These are phyloP conservation scores for Pezicula rhizophila DNA, from an alignment of 2,329 filamentous ascomycete genomes.

Conservation along the genomic window DNA sequence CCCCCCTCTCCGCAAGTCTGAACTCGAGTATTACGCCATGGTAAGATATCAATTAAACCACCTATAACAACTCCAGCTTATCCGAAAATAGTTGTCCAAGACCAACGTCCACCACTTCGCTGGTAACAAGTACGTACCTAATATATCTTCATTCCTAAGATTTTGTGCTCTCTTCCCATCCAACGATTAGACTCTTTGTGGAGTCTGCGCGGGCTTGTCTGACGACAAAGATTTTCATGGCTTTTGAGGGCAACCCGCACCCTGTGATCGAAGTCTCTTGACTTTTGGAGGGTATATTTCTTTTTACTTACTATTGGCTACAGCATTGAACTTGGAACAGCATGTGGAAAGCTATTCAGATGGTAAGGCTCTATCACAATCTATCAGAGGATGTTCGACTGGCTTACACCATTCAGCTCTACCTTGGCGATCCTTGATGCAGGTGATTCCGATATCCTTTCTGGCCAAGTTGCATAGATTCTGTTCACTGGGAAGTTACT, in stretches of 20 bases:
- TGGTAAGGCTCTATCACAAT: constrained; percentile 35
- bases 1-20: constrained; percentile 93
- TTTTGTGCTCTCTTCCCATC: constrained; percentile 7
- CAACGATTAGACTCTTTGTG: constrained; percentile 17
- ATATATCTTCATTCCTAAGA: constrained; percentile 21
- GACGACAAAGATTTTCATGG: constrained; percentile 82
- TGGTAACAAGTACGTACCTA: constrained; percentile 88
- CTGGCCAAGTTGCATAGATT: constrained; percentile 61
- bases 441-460: constrained; percentile 97
- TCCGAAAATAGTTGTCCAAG: constrained; percentile 87
- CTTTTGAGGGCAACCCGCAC: constrained; percentile 73
- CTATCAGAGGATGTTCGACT: too few relatives aligned
- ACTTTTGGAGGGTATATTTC: constrained; percentile 39
- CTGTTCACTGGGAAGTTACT: background rate
- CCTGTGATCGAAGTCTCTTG: constrained; percentile 8
- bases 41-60: constrained; percentile 11
- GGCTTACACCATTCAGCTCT: constrained; percentile 39
- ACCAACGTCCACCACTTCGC: constrained; percentile 92
- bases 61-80: constrained; percentile 10
- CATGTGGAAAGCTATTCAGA: constrained; percentile 97
- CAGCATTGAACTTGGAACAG: constrained; percentile 96
- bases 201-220: constrained; percentile 50
- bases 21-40: constrained; percentile 67
- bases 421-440: constrained; percentile 97
- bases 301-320: constrained; percentile 16